These are phyloP conservation scores for Dalbergia oliveri DNA, from an alignment of 306 rosid species.

Conservation along the genomic window DNA sequence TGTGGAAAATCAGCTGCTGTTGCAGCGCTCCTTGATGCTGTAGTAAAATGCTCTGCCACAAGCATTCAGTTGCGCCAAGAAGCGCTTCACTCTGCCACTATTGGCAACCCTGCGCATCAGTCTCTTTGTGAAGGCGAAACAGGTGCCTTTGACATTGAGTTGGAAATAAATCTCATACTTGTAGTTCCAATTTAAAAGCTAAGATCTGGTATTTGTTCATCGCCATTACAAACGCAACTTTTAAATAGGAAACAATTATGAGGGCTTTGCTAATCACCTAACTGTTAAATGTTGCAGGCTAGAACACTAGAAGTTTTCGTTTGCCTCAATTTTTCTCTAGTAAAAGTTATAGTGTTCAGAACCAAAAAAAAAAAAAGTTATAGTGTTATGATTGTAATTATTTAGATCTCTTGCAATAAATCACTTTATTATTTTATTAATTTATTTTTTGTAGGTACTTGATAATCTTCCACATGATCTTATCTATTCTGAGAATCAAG, in stretches of 20 bases:
- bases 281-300: conserved; percentile 32
- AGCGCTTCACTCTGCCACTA: neutral
- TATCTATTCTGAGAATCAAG: conserved; percentile 82
- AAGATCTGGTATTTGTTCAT: conserved; percentile 31
- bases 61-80: neutral
- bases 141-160: conserved; percentile 6
- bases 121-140: conserved; percentile 6
- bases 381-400: neutral
- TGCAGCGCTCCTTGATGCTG: neutral
- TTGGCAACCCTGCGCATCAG: neutral
- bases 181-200: conserved; percentile 7
- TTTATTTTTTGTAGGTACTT: conserved; percentile 72
- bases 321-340: neutral
- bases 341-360: neutral
- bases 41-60: neutral
- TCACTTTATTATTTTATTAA: conserved; percentile 17
- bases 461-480: conserved; percentile 99
- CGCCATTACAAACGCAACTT: conserved; percentile 1
- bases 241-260: neutral
- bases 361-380: neutral
- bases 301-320: neutral
- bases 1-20: too few species aligned
- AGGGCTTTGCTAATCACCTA: conserved; percentile 1
- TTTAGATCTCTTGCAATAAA: conserved; percentile 29
- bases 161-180: neutral